phyloP scores from a whole-genome alignment of 495 filamentous ascomycete species.

The Collariella sp. region DNA sequence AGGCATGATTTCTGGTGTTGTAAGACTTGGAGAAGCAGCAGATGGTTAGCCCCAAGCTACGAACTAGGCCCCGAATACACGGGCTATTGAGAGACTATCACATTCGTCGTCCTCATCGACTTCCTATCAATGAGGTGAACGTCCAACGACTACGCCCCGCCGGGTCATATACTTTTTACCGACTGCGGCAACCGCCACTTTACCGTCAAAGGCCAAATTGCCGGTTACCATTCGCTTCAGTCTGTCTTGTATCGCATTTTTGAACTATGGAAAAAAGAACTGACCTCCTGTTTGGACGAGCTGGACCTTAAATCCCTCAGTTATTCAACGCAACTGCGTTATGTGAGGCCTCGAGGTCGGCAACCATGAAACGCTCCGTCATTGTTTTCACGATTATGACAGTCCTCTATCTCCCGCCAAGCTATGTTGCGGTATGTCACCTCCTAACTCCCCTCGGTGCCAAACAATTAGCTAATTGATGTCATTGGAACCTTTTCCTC shows the following conservation, averaged over 20 bases:
- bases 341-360: slow-evolving; percentile 10
- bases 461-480: not conserved
- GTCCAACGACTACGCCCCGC: not conserved
- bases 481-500: not conserved
- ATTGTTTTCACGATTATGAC: slow-evolving; percentile 15
- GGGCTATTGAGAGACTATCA: not conserved
- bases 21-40: too few species aligned
- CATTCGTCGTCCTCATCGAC: not conserved
- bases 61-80: too few species aligned
- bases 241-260: not conserved
- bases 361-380: slow-evolving; percentile 11
- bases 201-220: not conserved
- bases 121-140: not conserved
- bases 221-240: slow-evolving; percentile 8
- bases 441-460: not conserved
- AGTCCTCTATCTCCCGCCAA: slow-evolving; percentile 9
- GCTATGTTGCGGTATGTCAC: slow-evolving; percentile 7
- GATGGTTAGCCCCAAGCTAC: too few species aligned
- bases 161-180: not conserved
- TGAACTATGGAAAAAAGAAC: not conserved
- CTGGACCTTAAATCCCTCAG: too few species aligned
- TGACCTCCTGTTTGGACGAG: not conserved
- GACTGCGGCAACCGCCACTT: slow-evolving; percentile 3
- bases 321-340: slow-evolving; percentile 16
- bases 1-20: not conserved